Evolutionary conservation across 148 eudicot species (phyloP), one percentile per base, ranked within the genome.

Genomic region (Vaccinium vitisidaea): DNA sequence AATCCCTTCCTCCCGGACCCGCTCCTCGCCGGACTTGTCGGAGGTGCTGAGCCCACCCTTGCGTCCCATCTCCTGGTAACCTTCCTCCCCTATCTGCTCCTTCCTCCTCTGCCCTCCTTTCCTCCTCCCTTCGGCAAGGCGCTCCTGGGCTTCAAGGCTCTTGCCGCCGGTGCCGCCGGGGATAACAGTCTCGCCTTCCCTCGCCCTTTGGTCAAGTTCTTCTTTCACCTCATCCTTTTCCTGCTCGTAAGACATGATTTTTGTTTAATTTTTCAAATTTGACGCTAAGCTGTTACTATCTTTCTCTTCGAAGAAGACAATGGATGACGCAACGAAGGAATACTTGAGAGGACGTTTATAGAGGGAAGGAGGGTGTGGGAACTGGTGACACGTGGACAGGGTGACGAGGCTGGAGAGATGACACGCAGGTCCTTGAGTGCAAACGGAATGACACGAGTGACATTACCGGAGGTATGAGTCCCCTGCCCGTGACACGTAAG

Each of bases 51-150:
- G 82, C 27, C 92, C 91, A 1, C 92, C 93, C 67, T 91, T 88
- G 2, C 87, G 83, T 0, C 93, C 91, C 91, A 91, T 90, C 74
- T 48, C 79, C 27, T 48, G 54, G 27, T 75, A 75, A 30, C 79
- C 79, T 75, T 75, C 23, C 0, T 12, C 8, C 78, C 78, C 78
- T 18, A 75, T 75, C 78, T 90, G 92, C 81, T 90, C 91, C 88
- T 53, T 89, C 91, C 94, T 85, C 19, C 87, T 92, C 86, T 90
- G 91, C 25, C 78, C 52, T 61, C 90, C 90, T 46, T 70, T 46
- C 83, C 92, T 90, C 78, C 90, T 84, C 84, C 90, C 90, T 88
- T 88, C 90, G 39, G 88, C 90, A 70, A 88, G 88, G 80, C 80
- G 86, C 77, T 86, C 86, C 54, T 88, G 88, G 27, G 86, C 86